Percentiles rank a stretch among this genome's conserved stretches.
Conservation (phyloP, 2,329 filamentous ascomycete species). For the Penicillium sp. region DNA sequence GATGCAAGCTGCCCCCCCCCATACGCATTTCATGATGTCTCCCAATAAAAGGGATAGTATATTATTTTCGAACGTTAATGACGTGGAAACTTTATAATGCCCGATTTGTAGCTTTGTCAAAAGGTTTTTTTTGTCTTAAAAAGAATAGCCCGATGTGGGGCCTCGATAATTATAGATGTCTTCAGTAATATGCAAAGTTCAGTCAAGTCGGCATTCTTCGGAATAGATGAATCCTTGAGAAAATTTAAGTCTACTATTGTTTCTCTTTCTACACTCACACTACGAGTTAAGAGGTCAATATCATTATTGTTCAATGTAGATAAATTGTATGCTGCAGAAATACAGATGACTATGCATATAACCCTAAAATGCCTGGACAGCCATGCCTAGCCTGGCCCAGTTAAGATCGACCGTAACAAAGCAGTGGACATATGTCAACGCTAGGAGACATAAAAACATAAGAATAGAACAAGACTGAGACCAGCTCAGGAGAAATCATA, state of each 20-base stretch:
- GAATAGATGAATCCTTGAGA: too few relatives aligned
- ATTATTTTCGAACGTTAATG: not conserved
- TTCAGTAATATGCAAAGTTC: too few relatives aligned
- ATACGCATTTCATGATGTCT: constrained; percentile 21
- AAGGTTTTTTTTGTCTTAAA: too few relatives aligned
- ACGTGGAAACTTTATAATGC: too few relatives aligned
- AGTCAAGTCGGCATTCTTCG: too few relatives aligned
- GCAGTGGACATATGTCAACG: not conserved
- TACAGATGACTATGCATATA: not conserved
- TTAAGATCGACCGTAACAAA: not conserved
- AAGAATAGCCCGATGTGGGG: too few relatives aligned
- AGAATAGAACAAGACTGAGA: constrained; percentile 10
- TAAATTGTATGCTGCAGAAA: not conserved
- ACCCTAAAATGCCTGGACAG: not conserved
- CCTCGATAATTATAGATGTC: too few relatives aligned
- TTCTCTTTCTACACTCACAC: too few relatives aligned
- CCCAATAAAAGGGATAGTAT: not conserved
- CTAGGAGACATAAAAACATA: not conserved
- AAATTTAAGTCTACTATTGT: too few relatives aligned
- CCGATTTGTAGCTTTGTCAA: too few relatives aligned
- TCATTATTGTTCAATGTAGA: not conserved
- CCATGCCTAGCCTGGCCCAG: not conserved
- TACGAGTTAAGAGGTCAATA: not conserved
- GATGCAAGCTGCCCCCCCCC: constrained; percentile 28
- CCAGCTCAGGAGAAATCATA: constrained; percentile 34